Evolutionary conservation across 306 rosid species (phyloP), one percentile per base, ranked within the genome.

Genomic region (Gastrolobium villosum): DNA sequence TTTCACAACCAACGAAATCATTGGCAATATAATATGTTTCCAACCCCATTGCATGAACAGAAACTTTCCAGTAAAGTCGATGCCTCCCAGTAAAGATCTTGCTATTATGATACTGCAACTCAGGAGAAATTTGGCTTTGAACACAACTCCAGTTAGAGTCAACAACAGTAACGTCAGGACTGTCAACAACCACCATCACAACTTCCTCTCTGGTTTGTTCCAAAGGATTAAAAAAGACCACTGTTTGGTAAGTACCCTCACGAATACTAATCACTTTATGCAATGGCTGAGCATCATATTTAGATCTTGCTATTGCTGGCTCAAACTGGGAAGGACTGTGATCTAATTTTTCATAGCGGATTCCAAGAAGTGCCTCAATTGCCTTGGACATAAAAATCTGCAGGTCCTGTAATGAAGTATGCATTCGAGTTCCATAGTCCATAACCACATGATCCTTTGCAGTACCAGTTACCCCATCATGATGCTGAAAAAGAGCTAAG

Each of bases 401-500:
- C 90, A 95, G 78, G 87, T 95, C 99, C 74, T 86, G 96, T 83
- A 95, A 82, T 31, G 98, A 95, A 68, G 87, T 90, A 78, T 95
- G 93, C 99, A 95, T 95, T 71, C 99, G 91, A 74, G 80, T 83
- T 77, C 99, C 99, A 30, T 95, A 95, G 86, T 95, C 98, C 71
- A 59, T 78, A 68, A 95, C 99, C 76, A 95, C 98, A 6, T 95
- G 93, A 81, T 95, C 98, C 80, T 93, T 95, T 61, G 99, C 99
- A 52, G 99, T 95, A 77, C 99, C 99, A 10, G 99, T 93, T 68
- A 95, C 99, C 43, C 99, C 99, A 68, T 95, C 99, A 77, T 95
- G 99, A 84, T 95, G 99, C 92, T 95, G 99, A 82, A 95, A 95
- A 81, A 95, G 99, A 70, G 99, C 99, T 57, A 95, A 85, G 76